Base-by-base conservation (phyloP, 805 yeast species). In the Cyberlindnera euphorbiae region DNA sequence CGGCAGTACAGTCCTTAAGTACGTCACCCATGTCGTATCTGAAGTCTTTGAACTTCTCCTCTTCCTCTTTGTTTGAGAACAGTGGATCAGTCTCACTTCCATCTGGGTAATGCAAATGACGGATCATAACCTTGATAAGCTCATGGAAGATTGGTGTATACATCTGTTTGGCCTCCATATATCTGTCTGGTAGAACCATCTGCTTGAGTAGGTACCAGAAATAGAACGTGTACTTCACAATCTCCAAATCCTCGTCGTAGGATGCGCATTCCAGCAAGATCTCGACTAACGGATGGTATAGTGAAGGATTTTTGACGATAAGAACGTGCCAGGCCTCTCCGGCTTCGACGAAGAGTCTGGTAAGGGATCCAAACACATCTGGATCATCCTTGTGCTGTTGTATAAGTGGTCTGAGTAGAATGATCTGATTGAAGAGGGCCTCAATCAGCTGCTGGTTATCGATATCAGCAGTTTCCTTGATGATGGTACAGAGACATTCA, bases 21-120 rank as follows among this genome's bases (percentile, higher is more conserved):
- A 90, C 96, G 58, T 93, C 97, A 26, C 97, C 97, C 84, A 93
- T 85, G 38, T 87, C 96, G 60, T 93, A 93, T 53, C 99, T 73
- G 62, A 90, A 93, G 41, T 87, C 94, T 52, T 85, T 79, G 58
- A 93, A 93, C 59, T 87, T 85, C 55, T 94, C 98, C 55, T 88
- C 95, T 37, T 76, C 82, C 55, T 87, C 96, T 46, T 84, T 87
- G 29, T 72, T 71, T 17, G 70, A 69, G 50, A 90, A 90, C 14
- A 78, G 55, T 33, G 67, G 71, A 14, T 50, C 56, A 10, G 50
- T 53, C n/a, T 60, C 56, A 25, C 58, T 58, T 11, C 64, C 67
- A 26, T 61, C 56, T 14, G 96, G 97, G 58, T 89, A 89, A 40
- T 77, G 74, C 44, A 93, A 67, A 53, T 83, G 95, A 29, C 62